Evolutionary conservation across 169 alveolate genomes (phyloP).

Genomic region (Eimeria necatrix): DNA sequence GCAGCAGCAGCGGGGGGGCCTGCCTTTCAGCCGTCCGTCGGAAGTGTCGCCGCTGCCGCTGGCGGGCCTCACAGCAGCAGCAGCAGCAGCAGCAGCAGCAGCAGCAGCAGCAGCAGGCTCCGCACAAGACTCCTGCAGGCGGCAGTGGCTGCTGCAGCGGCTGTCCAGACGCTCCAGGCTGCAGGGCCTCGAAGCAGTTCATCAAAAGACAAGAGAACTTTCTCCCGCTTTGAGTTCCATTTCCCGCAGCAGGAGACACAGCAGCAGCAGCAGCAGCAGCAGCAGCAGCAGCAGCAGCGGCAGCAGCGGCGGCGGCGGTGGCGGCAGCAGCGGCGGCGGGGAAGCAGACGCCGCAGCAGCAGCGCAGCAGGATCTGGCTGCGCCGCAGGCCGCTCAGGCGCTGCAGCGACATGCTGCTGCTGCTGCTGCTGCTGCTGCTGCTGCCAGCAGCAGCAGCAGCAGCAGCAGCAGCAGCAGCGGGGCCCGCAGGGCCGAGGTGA

Average conservation of each 20-base stretch:
- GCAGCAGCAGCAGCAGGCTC: neutral
- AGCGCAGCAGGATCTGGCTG: neutral
- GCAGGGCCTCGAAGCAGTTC: constrained; percentile 43
- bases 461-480: no score
- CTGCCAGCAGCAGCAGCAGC: neutral
- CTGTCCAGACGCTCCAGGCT: constrained; percentile 52
- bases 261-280: neutral
- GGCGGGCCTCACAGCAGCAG: neutral
- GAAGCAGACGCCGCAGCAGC: neutral
- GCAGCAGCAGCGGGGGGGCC: neutral
- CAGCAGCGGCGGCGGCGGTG: neutral
- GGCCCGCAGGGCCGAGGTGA: neutral
- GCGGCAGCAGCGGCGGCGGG: constrained; percentile 3
- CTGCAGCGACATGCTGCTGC: no score
- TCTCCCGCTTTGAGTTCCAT: constrained; percentile 27
- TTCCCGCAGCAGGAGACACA: neutral
- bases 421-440: no score
- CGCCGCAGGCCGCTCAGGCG: neutral
- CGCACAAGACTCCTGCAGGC: neutral
- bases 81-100: neutral
- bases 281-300: neutral
- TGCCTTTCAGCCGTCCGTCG: neutral
- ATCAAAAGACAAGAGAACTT: constrained; percentile 11
- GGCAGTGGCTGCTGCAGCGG: no score
- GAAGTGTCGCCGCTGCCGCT: neutral